phyloP scores from a whole-genome alignment of 2,329 filamentous ascomycete genomes.

The Cladosporium sp. region DNA sequence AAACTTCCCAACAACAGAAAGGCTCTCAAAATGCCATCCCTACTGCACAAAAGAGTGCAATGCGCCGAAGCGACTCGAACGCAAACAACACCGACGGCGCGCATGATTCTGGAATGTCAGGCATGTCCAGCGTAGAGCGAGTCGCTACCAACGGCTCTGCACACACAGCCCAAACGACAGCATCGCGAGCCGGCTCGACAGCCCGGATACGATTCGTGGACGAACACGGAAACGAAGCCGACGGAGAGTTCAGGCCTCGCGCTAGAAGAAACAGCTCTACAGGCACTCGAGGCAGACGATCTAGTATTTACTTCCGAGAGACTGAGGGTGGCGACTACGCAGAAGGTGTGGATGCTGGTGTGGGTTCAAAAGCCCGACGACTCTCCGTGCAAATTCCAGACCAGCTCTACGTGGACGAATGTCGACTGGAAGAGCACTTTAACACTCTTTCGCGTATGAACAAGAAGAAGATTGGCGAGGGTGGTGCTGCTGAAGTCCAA shows the following conservation, averaged over 20 bases:
- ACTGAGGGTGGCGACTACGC: constrained; percentile 24
- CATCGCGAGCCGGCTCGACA: constrained; percentile 3
- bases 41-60: constrained; percentile 3
- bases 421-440: constrained; percentile 42
- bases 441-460: constrained; percentile 68
- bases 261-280: constrained; percentile 25
- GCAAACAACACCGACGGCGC: not conserved
- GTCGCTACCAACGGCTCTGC: constrained; percentile 8
- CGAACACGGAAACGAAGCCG: not conserved
- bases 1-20: not conserved
- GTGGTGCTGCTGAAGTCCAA: constrained; percentile 76
- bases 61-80: constrained; percentile 6
- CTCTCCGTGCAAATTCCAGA: constrained; percentile 29
- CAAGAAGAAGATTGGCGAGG: constrained; percentile 74
- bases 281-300: constrained; percentile 24
- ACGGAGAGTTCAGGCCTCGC: constrained; percentile 10
- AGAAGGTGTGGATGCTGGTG: constrained; percentile 30
- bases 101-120: constrained; percentile 9
- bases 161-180: constrained; percentile 1
- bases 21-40: not conserved
- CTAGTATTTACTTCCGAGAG: constrained; percentile 29
- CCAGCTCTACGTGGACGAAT: constrained; percentile 28
- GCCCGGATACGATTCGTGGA: constrained; percentile 11
- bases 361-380: constrained; percentile 32
- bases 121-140: constrained; percentile 8